Evolutionary conservation across 148 eudicot genomes (phyloP).

Genomic region (Camellia lanceoleosa): DNA sequence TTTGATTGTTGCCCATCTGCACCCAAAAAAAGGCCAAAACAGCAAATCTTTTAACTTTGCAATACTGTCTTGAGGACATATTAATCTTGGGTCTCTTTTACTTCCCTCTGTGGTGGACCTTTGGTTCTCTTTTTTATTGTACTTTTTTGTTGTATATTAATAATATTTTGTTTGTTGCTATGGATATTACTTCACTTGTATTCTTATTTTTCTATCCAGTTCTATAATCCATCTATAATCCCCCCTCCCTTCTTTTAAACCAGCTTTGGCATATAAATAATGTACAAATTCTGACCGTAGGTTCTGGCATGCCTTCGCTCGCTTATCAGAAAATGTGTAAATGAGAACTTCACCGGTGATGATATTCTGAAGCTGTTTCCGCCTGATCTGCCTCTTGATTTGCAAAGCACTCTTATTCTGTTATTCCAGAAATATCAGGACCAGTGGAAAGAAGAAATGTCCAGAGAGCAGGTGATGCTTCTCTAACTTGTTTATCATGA

Average conservation of each 20-base stretch:
- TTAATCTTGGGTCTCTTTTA: too few relatives aligned
- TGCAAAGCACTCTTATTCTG: conserved; percentile 22
- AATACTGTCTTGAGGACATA: too few relatives aligned
- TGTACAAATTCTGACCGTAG: conserved; percentile 9
- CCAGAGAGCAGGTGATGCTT: conserved; percentile 25
- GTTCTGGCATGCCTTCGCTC: conserved; percentile 37
- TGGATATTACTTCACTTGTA: too few relatives aligned
- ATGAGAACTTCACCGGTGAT: conserved; percentile 15
- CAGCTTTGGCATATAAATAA: background rate
- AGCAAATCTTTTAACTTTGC: too few relatives aligned
- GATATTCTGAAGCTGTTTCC: conserved; percentile 31
- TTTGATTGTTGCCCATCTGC: background rate
- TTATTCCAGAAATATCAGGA: conserved; percentile 25
- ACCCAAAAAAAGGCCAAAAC: too few relatives aligned
- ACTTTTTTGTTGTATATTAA: too few relatives aligned
- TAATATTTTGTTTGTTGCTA: too few relatives aligned
- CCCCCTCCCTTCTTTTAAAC: background rate
- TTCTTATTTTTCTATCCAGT: too few relatives aligned
- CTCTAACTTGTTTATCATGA: background rate
- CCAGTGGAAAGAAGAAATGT: conserved; percentile 31
- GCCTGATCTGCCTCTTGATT: conserved; percentile 24
- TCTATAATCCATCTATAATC: too few relatives aligned
- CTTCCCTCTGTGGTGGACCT: too few relatives aligned
- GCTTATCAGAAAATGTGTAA: conserved; percentile 28
- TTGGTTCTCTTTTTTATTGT: too few relatives aligned